A percentile compares a stretch with the other conserved stretches of the same genome.
Evolutionary conservation across 73 alveolate species (phyloP).

Genomic region (Paramecium caudatum): DNA sequence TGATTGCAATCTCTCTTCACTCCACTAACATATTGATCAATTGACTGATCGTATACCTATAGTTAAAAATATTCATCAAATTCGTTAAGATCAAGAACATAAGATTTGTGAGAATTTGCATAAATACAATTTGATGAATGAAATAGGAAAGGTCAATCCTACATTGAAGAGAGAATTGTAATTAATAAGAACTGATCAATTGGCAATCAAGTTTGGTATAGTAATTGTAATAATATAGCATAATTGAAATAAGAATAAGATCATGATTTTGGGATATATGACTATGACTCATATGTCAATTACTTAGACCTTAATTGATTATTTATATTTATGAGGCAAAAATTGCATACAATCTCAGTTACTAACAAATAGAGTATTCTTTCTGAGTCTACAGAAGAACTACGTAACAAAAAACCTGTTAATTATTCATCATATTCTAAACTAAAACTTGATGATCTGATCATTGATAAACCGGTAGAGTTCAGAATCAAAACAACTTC

Average conservation of each 20-base stretch:
- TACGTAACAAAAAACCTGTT: background rate
- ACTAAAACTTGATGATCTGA: background rate
- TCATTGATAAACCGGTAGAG: background rate
- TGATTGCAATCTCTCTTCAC: no score
- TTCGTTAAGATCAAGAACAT: background rate
- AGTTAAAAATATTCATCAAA: background rate
- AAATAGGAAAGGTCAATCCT: conserved; percentile 15
- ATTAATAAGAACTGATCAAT: background rate
- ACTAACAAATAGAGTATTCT: background rate
- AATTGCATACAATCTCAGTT: background rate
- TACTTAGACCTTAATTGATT: conserved; percentile 48
- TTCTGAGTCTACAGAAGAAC: background rate
- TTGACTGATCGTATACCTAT: no score
- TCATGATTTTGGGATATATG: background rate
- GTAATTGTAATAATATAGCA: background rate
- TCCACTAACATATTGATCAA: no score
- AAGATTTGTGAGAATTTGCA: background rate
- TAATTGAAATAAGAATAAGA: background rate
- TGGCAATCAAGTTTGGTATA: conserved; percentile 8
- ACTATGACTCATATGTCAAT: conserved; percentile 23
- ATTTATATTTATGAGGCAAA: background rate
- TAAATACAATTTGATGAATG: conserved; percentile 10
- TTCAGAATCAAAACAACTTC: conserved; percentile 17
- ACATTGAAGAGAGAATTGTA: background rate
- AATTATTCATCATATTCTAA: background rate